Evolutionary conservation across 805 yeast species (phyloP), one percentile per base, ranked within the genome.

Genomic region (Saturnispora saitoi): DNA sequence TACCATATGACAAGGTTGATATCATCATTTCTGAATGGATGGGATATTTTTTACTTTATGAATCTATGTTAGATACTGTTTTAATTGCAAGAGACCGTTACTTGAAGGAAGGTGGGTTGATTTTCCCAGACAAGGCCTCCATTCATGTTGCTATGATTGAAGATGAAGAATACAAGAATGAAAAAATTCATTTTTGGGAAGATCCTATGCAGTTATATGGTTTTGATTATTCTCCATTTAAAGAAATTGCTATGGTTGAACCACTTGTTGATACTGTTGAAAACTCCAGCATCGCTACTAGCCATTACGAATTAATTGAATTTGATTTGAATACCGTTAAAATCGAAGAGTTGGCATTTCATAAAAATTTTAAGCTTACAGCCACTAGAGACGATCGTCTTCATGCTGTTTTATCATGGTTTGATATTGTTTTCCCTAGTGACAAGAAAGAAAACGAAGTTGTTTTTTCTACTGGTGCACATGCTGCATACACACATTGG

Each of bases 1-100:
- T 93, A 57, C 98, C 98, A 36, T 90, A 76, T 56, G 80, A 81
- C 48, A 73, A 85, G 63, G 99, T 93, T 48, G 99, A 93, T 65
- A 91, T 93, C 58, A 93, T 93, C 56, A 82, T 93, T 52, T 82
- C 93, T 54, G 99, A 93, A 68, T 93, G 99, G 99, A 93, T 93
- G 99, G 99, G 99, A 15, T 93, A 93, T 68, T 93, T 93, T 62
- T 69, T 95, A 57, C 74, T 95, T 49, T 93, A 91, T 65, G 99
- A 93, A 74, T 86, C 96, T 52, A 93, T 93, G 99, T 76, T 93
- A 65, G 98, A 93, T 68, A 88, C 98, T 26, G 99, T 93, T 26
- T 71, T 93, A 56, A 79, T 78, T 58, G 99, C 99, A 32, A 80
- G 99, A 69, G 99, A 93, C 69, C 80, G 76, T 64, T 95, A 89